These are phyloP conservation scores for Porcisia hertigi DNA, from an alignment of 208 protist species.

Conservation along the genomic window DNA sequence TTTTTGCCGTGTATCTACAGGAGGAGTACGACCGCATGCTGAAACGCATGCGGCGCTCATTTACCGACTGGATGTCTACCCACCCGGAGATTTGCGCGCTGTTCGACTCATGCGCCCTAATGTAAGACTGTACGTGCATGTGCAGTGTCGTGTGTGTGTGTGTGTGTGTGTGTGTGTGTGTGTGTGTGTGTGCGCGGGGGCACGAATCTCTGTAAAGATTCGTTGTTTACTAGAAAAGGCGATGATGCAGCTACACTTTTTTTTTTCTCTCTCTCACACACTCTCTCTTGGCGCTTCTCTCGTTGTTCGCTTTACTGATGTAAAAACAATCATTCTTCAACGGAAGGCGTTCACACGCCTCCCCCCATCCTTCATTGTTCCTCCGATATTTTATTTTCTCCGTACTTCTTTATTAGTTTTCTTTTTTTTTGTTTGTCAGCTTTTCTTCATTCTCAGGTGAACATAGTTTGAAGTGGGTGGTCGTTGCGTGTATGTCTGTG, in stretches of 20 bases:
- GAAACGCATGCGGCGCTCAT: constrained; percentile 62
- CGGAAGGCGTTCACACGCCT: no score
- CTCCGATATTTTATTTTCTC: no score
- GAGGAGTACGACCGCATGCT: constrained; percentile 75
- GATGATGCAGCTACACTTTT: no score
- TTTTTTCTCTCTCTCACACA: not conserved
- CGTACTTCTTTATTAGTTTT: not conserved
- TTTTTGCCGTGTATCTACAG: constrained; percentile 84
- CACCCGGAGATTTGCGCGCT: constrained; percentile 75
- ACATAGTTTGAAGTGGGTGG: no score
- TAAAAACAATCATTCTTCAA: no score
- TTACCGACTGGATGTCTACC: constrained; percentile 57
- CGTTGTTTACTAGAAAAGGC: no score
- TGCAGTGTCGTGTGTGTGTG: constrained; percentile 1
- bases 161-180: constrained; percentile 8
- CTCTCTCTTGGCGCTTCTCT: not conserved
- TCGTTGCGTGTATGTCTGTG: no score
- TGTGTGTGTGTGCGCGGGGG: constrained; percentile 3
- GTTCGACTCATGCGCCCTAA: constrained; percentile 56
- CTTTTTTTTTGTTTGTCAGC: no score
- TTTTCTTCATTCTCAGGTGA: no score
- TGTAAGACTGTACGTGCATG: constrained; percentile 39
- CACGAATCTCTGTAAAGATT: not conserved
- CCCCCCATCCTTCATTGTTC: no score
- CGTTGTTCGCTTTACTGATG: no score